Conservation (phyloP, 2,329 filamentous ascomycete genomes). For the Sarocladiaceae sp. region DNA sequence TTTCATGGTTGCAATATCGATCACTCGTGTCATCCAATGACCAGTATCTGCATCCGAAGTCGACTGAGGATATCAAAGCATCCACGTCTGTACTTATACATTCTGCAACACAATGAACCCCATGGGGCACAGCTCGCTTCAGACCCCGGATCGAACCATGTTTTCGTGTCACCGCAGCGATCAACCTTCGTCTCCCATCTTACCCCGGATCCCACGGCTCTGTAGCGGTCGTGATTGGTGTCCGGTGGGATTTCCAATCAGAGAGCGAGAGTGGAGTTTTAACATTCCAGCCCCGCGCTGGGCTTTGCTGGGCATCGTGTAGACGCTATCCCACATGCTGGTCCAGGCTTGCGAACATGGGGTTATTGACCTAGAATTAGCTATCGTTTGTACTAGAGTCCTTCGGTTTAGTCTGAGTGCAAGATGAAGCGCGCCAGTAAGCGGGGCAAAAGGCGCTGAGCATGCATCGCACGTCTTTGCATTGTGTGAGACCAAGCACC, state of each 20-base stretch:
- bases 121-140: not conserved
- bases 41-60: too few species aligned
- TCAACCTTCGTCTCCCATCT: not conserved
- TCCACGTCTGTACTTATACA: not conserved
- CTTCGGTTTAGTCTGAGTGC: too few species aligned
- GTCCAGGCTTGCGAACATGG: too few species aligned
- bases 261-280: not conserved
- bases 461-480: too few species aligned
- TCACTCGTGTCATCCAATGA: not conserved
- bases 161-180: not conserved
- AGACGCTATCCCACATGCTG: too few species aligned
- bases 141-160: not conserved
- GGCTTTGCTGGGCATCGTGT: too few species aligned
- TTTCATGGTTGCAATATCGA: not conserved
- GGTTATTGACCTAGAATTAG: too few species aligned
- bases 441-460: too few species aligned
- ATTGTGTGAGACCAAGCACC: too few species aligned
- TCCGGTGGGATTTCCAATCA: slow-evolving; percentile 7
- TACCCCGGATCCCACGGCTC: not conserved
- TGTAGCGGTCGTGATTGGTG: not conserved
- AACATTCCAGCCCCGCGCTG: not conserved
- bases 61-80: too few species aligned
- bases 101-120: not conserved
- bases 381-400: too few species aligned
- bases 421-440: too few species aligned